phyloP scores from a whole-genome alignment of 2,329 filamentous ascomycete genomes.

The Hymenoscyphus salicellus region DNA sequence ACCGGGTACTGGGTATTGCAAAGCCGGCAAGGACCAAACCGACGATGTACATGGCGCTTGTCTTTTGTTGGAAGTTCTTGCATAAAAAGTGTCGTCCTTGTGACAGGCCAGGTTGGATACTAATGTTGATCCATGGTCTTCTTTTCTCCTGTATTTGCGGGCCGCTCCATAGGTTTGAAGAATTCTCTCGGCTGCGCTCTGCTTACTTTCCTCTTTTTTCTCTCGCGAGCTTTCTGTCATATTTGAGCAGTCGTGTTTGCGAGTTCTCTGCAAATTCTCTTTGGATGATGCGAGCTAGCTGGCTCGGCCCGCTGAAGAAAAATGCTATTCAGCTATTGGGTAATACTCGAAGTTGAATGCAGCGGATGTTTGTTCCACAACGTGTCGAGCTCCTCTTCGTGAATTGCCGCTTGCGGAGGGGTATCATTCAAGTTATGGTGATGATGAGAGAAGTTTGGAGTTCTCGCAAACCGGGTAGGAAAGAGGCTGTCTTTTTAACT shows the following conservation, averaged over 20 bases:
- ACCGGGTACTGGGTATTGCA: background rate
- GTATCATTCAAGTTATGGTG: too few relatives aligned
- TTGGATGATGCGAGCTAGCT: background rate
- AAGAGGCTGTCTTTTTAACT: too few relatives aligned
- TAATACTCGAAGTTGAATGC: background rate
- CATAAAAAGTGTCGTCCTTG: background rate
- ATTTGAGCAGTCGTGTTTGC: background rate
- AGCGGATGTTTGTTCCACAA: too few relatives aligned
- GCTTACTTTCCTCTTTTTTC: background rate
- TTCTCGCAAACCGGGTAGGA: too few relatives aligned
- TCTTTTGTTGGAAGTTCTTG: background rate
- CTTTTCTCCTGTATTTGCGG: background rate
- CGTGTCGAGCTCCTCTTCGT: too few relatives aligned
- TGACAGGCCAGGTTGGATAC: background rate
- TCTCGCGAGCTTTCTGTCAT: background rate
- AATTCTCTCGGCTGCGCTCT: too few relatives aligned
- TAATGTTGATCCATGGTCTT: background rate
- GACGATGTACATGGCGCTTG: background rate
- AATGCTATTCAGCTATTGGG: background rate
- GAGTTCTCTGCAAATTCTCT: too few relatives aligned
- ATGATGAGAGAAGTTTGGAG: too few relatives aligned
- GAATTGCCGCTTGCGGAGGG: too few relatives aligned
- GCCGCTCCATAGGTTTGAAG: too few relatives aligned
- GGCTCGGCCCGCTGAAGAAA: background rate
- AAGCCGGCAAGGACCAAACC: background rate